Base-by-base conservation (phyloP, 768 basidiomycete genomes). In the Paxillus rubicundulus region DNA sequence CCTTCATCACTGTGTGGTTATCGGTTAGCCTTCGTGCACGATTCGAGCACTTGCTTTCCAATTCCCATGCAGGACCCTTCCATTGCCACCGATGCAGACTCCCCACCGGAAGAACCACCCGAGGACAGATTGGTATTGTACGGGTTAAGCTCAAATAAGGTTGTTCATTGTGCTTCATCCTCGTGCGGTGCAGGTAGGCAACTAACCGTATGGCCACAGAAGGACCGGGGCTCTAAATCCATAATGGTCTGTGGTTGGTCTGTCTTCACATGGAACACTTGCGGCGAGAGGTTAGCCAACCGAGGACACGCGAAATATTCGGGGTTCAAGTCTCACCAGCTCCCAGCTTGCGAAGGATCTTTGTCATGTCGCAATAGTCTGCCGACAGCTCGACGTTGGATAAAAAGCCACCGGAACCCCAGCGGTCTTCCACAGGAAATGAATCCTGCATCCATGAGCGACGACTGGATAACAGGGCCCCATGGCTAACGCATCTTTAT, bases 101-200 rank as follows among this genome's bases (percentile, higher is more conserved):
- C 81, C 30, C 81, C 81, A 7, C 81, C 81, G 2, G 75, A 76
- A 9, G 78, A 79, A n/a, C 81, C 81, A 12, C 81, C 81, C 1
- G 72, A 61, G 0, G 75, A 77, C 20, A 79, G 61, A 10, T 64
- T 44, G 2, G 71, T 64, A 54, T 80, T 79, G 63, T 67, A 61
- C 1, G 81, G 81, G 50, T 82, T 79, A 28, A 69, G 59, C 41
- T 79, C 66, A 38, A 44, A 43, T 20, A n/a, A 30, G 17, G 41
- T 12, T 33, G 33, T 33, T 53, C 7, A 56, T 13, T 10, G 16
- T 27, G 14, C 2, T 0, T 7, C 17, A 34, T n/a, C 18, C 9
- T 16, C 7, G 16, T 2, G 9, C 1, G 2, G 1, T 0, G n/a
- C 13, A 44, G 18, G 30, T 14, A 6, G 12, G 13, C 16, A 20